These are phyloP conservation scores for Hawksworthiomyces lignivorus DNA, from an alignment of 2,329 filamentous ascomycete genomes.

Conservation along the genomic window DNA sequence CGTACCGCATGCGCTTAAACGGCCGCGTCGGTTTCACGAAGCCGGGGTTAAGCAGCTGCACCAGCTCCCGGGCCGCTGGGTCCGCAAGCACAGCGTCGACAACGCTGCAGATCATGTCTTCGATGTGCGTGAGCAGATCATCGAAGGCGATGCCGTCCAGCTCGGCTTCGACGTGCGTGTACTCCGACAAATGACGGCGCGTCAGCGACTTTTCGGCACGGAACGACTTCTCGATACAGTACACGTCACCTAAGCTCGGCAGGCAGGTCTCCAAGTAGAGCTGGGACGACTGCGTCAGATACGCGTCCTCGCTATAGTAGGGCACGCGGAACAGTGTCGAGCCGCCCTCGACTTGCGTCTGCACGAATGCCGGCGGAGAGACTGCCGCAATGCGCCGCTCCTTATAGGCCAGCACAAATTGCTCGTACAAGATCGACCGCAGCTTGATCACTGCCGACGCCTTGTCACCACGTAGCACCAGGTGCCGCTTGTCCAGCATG, in stretches of 20 bases:
- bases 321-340: slow-evolving; percentile 78
- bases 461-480: slow-evolving; percentile 76
- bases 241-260: slow-evolving; percentile 85
- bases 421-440: slow-evolving; percentile 69
- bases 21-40: slow-evolving; percentile 77
- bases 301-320: slow-evolving; percentile 64
- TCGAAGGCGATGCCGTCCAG: slow-evolving; percentile 92
- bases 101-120: slow-evolving; percentile 79
- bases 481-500: slow-evolving; percentile 63
- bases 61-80: slow-evolving; percentile 60
- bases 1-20: slow-evolving; percentile 92
- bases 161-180: slow-evolving; percentile 94
- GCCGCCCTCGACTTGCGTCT: slow-evolving; percentile 91
- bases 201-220: slow-evolving; percentile 94
- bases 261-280: slow-evolving; percentile 95
- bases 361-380: slow-evolving; percentile 81
- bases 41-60: slow-evolving; percentile 84
- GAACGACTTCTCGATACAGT: slow-evolving; percentile 98
- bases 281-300: slow-evolving; percentile 93
- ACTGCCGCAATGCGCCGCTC: slow-evolving; percentile 75
- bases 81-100: slow-evolving; percentile 71
- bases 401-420: slow-evolving; percentile 73
- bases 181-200: slow-evolving; percentile 84
- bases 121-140: slow-evolving; percentile 80
- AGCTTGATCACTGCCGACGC: slow-evolving; percentile 83